phyloP scores from a whole-genome alignment of 495 filamentous ascomycete species.

The Penicillium bovifimosum region DNA sequence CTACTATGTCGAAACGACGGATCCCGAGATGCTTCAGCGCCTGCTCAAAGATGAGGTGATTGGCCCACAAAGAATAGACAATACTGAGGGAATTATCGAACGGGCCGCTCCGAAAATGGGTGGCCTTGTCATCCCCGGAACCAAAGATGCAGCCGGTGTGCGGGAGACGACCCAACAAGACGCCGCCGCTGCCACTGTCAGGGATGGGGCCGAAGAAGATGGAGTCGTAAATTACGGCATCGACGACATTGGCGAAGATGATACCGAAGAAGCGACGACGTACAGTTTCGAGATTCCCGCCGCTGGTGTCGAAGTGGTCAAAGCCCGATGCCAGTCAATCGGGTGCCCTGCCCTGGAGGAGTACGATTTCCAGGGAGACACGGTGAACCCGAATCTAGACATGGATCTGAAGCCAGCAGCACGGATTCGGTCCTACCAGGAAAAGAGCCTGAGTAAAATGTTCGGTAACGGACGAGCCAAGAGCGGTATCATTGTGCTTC shows the following conservation, averaged over 20 bases:
- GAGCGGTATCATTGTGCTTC: slow-evolving; percentile 94
- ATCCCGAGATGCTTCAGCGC: slow-evolving; percentile 76
- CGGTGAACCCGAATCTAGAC: slow-evolving; percentile 79
- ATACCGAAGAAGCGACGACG: slow-evolving; percentile 73
- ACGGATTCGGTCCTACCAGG: slow-evolving; percentile 63
- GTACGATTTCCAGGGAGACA: slow-evolving; percentile 96
- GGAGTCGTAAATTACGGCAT: slow-evolving; percentile 57
- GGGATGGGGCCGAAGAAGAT: slow-evolving; percentile 32
- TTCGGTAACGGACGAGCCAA: slow-evolving; percentile 96
- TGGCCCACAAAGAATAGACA: slow-evolving; percentile 55
- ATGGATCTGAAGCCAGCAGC: slow-evolving; percentile 70
- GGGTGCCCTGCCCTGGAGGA: slow-evolving; percentile 87
- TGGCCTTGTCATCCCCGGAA: slow-evolving; percentile 90
- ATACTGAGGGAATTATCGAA: slow-evolving; percentile 65
- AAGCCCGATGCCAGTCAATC: slow-evolving; percentile 83
- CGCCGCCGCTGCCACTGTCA: slow-evolving; percentile 26
- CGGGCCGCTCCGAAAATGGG: slow-evolving; percentile 80
- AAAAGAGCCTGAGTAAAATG: slow-evolving; percentile 97
- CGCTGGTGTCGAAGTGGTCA: slow-evolving; percentile 72
- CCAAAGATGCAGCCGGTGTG: slow-evolving; percentile 83
- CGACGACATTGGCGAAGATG: slow-evolving; percentile 80
- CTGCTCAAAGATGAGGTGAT: slow-evolving; percentile 72
- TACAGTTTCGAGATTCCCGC: slow-evolving; percentile 91
- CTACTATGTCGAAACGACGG: slow-evolving; percentile 88
- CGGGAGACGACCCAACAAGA: slow-evolving; percentile 53